A percentile compares a stretch with the other conserved stretches of the same genome.
Evolutionary conservation across 768 basidiomycete genomes (phyloP).

Genomic region (Naganishia friedmannii): DNA sequence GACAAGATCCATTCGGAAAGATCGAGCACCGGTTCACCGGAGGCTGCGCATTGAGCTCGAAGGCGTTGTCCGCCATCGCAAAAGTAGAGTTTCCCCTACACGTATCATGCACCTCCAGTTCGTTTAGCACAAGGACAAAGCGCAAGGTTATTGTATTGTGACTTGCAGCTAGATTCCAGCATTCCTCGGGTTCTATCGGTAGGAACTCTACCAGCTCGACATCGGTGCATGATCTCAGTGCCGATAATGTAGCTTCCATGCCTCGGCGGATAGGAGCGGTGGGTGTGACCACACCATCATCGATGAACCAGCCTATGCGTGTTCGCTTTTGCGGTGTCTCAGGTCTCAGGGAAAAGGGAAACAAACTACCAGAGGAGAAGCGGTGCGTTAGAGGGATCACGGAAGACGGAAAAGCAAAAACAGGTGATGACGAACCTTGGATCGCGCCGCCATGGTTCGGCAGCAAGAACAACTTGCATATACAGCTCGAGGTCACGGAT

Average conservation of each 20-base stretch:
- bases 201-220: slow-evolving; percentile 5
- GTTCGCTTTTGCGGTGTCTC: neutral
- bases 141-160: neutral
- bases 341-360: neutral
- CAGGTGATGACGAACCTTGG: slow-evolving; percentile 1
- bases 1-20: slow-evolving; percentile 2
- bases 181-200: neutral
- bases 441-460: neutral
- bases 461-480: slow-evolving; percentile 8
- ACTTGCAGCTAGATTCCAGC: slow-evolving; percentile 5
- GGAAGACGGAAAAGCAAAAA: neutral
- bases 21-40: neutral
- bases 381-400: neutral
- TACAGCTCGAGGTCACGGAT: neutral
- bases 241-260: neutral
- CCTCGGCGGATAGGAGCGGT: neutral
- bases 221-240: neutral
- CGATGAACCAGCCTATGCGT: slow-evolving; percentile 21
- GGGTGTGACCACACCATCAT: slow-evolving; percentile 25
- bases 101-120: neutral
- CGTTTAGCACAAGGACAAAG: too few relatives aligned
- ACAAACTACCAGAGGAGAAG: neutral
- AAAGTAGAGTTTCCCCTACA: neutral
- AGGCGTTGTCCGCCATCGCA: slow-evolving; percentile 1
- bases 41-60: neutral